Conservation (phyloP, 2,329 filamentous ascomycete species). For the Aphanocladium album region DNA sequence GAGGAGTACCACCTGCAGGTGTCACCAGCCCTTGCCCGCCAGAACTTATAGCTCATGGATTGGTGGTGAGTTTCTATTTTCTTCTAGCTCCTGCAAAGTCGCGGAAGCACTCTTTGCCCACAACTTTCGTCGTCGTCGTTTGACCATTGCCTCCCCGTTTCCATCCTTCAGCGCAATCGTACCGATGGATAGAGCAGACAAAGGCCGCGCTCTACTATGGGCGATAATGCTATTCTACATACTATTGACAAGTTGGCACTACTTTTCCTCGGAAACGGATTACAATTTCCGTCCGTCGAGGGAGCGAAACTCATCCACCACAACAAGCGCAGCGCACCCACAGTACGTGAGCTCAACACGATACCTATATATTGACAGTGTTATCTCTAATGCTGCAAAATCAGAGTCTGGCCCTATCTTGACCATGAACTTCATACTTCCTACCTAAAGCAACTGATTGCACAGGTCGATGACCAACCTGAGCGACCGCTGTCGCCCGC, state of each 20-base stretch:
- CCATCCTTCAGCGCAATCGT: not conserved
- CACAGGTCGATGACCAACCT: not conserved
- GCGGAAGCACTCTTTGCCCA: too few species aligned
- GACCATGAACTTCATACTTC: not conserved
- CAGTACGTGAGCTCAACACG: not conserved
- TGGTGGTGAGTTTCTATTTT: too few species aligned
- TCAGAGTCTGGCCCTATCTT: not conserved
- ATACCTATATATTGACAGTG: too few species aligned
- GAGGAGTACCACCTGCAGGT: too few species aligned
- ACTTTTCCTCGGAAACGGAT: not conserved
- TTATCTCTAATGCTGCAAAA: not conserved
- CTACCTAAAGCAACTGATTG: not conserved
- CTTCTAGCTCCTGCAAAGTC: too few species aligned
- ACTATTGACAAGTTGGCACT: not conserved
- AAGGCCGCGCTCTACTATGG: not conserved
- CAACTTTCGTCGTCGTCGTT: too few species aligned
- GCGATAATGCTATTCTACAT: not conserved
- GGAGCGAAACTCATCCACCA: not conserved
- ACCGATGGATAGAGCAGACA: not conserved
- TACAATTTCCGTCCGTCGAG: not conserved
- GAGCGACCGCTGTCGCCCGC: conserved; percentile 4
- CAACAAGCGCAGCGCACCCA: too few species aligned
- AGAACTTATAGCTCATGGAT: too few species aligned
- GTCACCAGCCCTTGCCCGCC: too few species aligned
- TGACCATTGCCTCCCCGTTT: not conserved